Base-by-base conservation (phyloP, 164 flowering plant species). In the Tetracentron sinense region DNA sequence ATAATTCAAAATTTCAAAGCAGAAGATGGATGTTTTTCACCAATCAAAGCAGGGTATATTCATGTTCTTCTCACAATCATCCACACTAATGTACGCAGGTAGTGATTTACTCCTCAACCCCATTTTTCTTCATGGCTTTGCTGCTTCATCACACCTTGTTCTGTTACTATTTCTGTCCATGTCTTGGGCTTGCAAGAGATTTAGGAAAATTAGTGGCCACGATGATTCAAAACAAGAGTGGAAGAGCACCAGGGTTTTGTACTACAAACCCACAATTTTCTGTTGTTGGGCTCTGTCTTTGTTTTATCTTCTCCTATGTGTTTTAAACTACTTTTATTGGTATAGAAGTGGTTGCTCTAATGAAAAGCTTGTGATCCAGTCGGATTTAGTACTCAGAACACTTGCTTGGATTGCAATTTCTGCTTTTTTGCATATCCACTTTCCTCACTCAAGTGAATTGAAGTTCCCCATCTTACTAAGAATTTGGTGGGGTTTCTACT, bases 401-500 rank as follows among this genome's bases (percentile, higher is more conserved):
- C 30, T 69, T 54, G 68, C 72, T 68, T 73, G 82, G 79, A 56
- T 58, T 7, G 49, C 60, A 12, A 10, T 66, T 28, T 68, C 64
- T 56, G 76, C 64, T 21, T 84, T 66, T 46, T 67, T 80, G 74
- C 75, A 64, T 42, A 25, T 49, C 56, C 61, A 65, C 20, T 63
- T 74, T 52, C 49, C 56, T 21, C 54, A 28, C 44, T 64, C 71
- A 46, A 33, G n/a, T 44, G 62, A 26, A 10, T 21, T 42, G 23
- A 65, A 49, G 69, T 58, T 72, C 28, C 71, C 72, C 6, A 17
- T 64, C 44, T 33, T 66, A 22, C 58, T 76, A 42, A 71, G 73
- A 49, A 46, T 62, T 25, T 79, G 78, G 80, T 79, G 76, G 80
- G 54, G 62, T 14, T 61, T 66, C 31, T 74, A 54, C 74, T 57